These are phyloP conservation scores for Labyrinthula sp. DNA, from an alignment of 352 stramenopile genomes.

Conservation along the genomic window DNA sequence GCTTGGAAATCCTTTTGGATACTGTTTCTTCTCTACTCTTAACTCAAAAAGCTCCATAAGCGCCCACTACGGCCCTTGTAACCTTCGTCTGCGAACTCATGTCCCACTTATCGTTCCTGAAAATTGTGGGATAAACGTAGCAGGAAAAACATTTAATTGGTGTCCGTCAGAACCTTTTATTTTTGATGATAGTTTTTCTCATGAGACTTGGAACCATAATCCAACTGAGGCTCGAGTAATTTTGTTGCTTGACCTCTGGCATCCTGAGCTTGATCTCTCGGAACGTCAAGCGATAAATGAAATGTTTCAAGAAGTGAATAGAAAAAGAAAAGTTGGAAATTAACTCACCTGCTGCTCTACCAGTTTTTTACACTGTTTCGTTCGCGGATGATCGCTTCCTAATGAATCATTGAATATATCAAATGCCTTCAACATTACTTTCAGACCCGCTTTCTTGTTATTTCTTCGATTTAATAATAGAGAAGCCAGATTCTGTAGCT, in stretches of 20 bases:
- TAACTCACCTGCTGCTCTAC: no score
- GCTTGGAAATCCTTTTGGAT: conserved; percentile 4
- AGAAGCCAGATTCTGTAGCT: no score
- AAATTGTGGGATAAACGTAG: conserved; percentile 45
- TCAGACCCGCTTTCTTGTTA: no score
- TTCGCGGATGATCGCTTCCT: no score
- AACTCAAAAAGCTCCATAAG: conserved; percentile 47
- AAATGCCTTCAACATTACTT: no score
- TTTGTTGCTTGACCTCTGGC: conserved; percentile 76
- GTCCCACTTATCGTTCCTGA: conserved; percentile 49
- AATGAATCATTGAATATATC: no score
- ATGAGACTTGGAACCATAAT: conserved; percentile 83
- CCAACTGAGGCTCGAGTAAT: conserved; percentile 49
- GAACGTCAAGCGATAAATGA: conserved; percentile 62
- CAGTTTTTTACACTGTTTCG: no score
- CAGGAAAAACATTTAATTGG: conserved; percentile 44
- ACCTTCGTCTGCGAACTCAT: conserved; percentile 63
- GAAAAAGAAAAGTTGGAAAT: conserved; percentile 25
- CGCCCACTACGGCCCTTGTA: conserved; percentile 55
- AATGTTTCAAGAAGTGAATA: conserved; percentile 27
- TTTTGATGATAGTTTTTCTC: conserved; percentile 91
- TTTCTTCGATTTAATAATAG: no score
- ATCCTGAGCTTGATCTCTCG: conserved; percentile 57
- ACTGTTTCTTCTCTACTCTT: conserved; percentile 53
- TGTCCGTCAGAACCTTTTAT: conserved; percentile 67